Conservation (phyloP, 2,329 filamentous ascomycete genomes). For the Colletotrichum echinochloae region DNA sequence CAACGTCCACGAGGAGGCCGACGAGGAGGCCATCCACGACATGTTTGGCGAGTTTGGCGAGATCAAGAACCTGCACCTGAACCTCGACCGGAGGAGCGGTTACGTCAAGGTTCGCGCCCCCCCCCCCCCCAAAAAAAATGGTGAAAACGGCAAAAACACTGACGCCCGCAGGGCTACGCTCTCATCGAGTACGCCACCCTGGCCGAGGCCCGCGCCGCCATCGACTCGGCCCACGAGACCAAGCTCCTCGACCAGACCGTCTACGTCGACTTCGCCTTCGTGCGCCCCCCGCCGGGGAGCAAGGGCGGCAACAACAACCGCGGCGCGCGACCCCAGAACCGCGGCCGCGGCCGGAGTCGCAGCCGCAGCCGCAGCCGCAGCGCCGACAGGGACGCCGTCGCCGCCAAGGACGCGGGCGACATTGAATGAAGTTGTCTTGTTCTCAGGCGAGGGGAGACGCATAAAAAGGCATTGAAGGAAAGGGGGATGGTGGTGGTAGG, state of each 20-base stretch:
- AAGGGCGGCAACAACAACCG: constrained; percentile 49
- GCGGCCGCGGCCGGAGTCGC: constrained; percentile 49
- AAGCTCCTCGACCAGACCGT: constrained; percentile 87
- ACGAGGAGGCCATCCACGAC: constrained; percentile 85
- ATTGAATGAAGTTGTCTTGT: neutral
- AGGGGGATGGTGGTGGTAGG: neutral
- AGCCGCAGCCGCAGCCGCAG: constrained; percentile 52
- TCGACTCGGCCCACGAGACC: constrained; percentile 80
- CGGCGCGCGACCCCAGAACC: constrained; percentile 53
- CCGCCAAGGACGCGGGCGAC: constrained; percentile 20
- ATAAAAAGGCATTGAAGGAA: neutral
- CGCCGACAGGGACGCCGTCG: constrained; percentile 25
- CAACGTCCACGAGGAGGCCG: constrained; percentile 89
- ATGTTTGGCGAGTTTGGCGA: constrained; percentile 87
- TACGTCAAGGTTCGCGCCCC: constrained; percentile 78
- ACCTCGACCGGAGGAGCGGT: constrained; percentile 83
- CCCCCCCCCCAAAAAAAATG: neutral
- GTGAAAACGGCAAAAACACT: neutral
- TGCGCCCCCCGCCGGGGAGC: constrained; percentile 75
- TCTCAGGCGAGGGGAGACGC: neutral
- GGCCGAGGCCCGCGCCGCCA: constrained; percentile 82
- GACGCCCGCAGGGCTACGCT: constrained; percentile 76
- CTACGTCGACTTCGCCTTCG: constrained; percentile 86
- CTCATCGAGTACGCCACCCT: constrained; percentile 87
- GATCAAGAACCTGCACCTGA: constrained; percentile 88